Percentiles rank a stretch among this genome's conserved stretches.
These are phyloP conservation scores for Sporothrix protearum DNA, from an alignment of 2,329 filamentous ascomycete genomes.

Conservation along the genomic window DNA sequence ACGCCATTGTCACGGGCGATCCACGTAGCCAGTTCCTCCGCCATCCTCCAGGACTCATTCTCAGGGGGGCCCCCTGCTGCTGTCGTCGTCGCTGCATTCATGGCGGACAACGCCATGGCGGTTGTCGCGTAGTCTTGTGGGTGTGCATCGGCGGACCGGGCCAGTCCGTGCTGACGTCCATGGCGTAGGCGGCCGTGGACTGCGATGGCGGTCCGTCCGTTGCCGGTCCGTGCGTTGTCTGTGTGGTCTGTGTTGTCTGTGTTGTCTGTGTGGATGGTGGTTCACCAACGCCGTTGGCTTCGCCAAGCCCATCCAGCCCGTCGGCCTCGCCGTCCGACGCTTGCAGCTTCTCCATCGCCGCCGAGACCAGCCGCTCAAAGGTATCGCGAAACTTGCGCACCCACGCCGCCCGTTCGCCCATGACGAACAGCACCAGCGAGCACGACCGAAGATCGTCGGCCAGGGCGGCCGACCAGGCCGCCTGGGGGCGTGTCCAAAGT, in stretches of 20 bases:
- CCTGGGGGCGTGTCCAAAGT: slow-evolving; percentile 42
- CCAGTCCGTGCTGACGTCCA: background rate
- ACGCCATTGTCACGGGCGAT: slow-evolving; percentile 14
- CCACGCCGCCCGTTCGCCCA: slow-evolving; percentile 47
- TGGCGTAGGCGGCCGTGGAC: background rate
- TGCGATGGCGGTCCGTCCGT: no score
- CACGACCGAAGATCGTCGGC: slow-evolving; percentile 49
- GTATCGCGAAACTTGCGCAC: slow-evolving; percentile 47
- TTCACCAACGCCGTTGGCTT: background rate
- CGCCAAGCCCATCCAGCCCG: no score
- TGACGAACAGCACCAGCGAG: slow-evolving; percentile 48
- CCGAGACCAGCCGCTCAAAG: slow-evolving; percentile 46
- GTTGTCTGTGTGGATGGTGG: no score
- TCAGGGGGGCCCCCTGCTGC: background rate
- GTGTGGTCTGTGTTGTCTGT: no score
- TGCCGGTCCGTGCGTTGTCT: no score
- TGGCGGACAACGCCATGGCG: background rate
- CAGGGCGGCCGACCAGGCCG: slow-evolving; percentile 46
- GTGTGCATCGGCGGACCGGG: background rate
- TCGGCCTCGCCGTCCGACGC: background rate
- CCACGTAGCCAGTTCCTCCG: slow-evolving; percentile 21
- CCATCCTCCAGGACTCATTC: slow-evolving; percentile 8
- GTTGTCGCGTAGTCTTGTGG: background rate
- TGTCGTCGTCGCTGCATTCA: background rate
- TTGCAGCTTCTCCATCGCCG: slow-evolving; percentile 40